These are phyloP conservation scores for Phytophthora idaei DNA, from an alignment of 352 stramenopile genomes.

Conservation along the genomic window DNA sequence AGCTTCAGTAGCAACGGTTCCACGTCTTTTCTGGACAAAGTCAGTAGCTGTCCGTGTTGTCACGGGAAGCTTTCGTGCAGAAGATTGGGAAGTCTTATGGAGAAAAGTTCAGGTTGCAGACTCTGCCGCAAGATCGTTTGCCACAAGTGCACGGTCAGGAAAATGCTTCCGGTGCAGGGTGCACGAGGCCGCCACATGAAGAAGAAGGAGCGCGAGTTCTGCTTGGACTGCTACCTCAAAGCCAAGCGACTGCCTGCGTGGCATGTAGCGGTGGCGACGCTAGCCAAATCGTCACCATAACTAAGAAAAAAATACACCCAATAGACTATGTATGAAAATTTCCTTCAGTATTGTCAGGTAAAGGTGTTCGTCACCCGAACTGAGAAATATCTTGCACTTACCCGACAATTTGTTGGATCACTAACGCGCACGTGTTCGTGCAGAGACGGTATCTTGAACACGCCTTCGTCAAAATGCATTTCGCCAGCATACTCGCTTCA, in stretches of 20 bases:
- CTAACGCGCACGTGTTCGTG: too few relatives aligned
- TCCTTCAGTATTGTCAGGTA: too few relatives aligned
- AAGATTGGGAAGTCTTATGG: slow-evolving; percentile 24
- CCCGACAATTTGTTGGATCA: too few relatives aligned
- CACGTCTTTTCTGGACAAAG: slow-evolving; percentile 3
- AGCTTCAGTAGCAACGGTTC: slow-evolving; percentile 25
- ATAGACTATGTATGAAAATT: slow-evolving; percentile 1
- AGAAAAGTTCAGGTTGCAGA: slow-evolving; percentile 22
- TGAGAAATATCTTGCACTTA: too few relatives aligned
- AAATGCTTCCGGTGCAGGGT: slow-evolving; percentile 37
- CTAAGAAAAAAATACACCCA: slow-evolving; percentile 1
- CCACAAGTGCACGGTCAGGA: slow-evolving; percentile 49
- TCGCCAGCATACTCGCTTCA: too few relatives aligned
- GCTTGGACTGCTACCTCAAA: slow-evolving; percentile 41
- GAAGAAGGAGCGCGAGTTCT: slow-evolving; percentile 40
- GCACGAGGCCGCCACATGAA: slow-evolving; percentile 29
- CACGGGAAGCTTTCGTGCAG: slow-evolving; percentile 31
- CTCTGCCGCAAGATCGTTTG: slow-evolving; percentile 37
- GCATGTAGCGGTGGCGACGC: slow-evolving; percentile 30
- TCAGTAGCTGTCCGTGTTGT: slow-evolving; percentile 33
- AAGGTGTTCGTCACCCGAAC: too few relatives aligned
- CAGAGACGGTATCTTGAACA: too few relatives aligned
- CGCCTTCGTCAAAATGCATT: too few relatives aligned
- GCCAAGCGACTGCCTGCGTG: slow-evolving; percentile 29
- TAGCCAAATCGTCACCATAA: slow-evolving; percentile 18